A percentile compares a stretch with the other conserved stretches of the same genome.
These are phyloP conservation scores for Ogataea methylovora DNA, from an alignment of 805 yeast genomes.

Conservation along the genomic window DNA sequence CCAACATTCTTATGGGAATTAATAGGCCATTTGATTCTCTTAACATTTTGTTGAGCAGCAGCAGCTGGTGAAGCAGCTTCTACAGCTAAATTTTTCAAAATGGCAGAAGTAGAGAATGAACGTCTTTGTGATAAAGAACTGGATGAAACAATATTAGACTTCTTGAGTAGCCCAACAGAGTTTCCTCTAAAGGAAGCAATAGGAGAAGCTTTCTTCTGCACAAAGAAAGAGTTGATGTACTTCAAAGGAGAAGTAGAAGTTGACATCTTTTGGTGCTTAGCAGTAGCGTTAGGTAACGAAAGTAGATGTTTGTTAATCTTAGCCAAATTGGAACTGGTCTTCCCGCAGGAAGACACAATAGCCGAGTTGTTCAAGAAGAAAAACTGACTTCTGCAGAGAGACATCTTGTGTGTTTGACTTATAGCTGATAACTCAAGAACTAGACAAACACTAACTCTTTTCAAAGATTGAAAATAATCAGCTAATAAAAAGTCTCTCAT, in stretches of 20 bases:
- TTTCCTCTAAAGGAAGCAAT: too few species aligned
- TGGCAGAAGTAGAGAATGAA: slow-evolving; percentile 7
- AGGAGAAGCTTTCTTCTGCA: too few species aligned
- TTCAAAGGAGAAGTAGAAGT: too few species aligned
- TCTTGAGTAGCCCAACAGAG: too few species aligned
- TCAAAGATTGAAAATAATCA: too few species aligned
- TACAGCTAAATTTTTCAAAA: neutral
- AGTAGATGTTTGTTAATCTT: too few species aligned
- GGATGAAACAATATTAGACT: too few species aligned
- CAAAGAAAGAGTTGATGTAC: too few species aligned
- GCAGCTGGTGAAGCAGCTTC: slow-evolving; percentile 4
- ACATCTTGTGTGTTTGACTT: slow-evolving; percentile 13
- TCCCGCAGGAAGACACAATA: slow-evolving; percentile 19
- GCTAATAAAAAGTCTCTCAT: too few species aligned
- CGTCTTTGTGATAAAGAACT: slow-evolving; percentile 6
- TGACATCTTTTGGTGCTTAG: too few species aligned
- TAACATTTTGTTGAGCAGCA: slow-evolving; percentile 2
- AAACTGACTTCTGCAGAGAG: slow-evolving; percentile 45
- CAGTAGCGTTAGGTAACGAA: too few species aligned
- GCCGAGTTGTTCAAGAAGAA: slow-evolving; percentile 50
- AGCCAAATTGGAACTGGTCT: neutral
- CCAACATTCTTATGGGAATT: slow-evolving; percentile 60
- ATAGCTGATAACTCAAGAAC: neutral
- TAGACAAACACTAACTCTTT: too few species aligned
- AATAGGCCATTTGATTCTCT: slow-evolving; percentile 26